Base-by-base conservation (phyloP, 176 grass and related monocot species). In the Hyparrhenia diplandra region DNA sequence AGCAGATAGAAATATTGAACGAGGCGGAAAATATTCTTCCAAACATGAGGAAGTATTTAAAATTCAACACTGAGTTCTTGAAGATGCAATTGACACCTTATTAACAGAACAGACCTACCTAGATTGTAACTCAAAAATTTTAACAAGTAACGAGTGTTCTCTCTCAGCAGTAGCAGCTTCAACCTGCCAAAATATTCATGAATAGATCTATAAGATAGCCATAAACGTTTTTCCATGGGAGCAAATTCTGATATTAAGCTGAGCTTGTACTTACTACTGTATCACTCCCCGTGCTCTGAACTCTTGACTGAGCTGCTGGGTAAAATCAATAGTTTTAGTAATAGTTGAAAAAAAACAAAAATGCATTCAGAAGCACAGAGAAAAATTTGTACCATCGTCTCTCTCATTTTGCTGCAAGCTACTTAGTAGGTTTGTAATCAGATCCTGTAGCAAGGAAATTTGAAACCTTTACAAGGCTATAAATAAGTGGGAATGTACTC, bases 71-170 rank as follows among this genome's bases (percentile, higher is more conserved):
- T 24, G 31, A 79, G 64, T 13, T 2, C 8, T 47, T 11, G 14
- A 62, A 6, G 31, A 34, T 71, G 39, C 62, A 29, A 47, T 82
- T 54, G 70, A 20, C 55, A 27, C 10, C 8, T 63, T 64, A 46
- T 76, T 59, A 71, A 67, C 41, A 83, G 25, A 75, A 66, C 7
- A 4, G 36, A 76, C 70, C 70, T 97, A 95, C 95, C 90, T 93
- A 78, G 92, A 80, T 84, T 98, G 92, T 60, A 95, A 87, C 76
- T 98, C 90, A 45, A 85, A 95, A 83, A 98, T 89, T 83, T 95
- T 95, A 79, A 85, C 41, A 52, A 98, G 92, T 13, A 98, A 85
- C 49, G 88, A 47, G 25, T 76, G 79, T 69, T 95, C 90, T 82
- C 90, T 84, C 76, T 95, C 92, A 43, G 70, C 73, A 4, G 69